Conservation (phyloP, 768 basidiomycete genomes). For the Collybiopsis confluens region DNA sequence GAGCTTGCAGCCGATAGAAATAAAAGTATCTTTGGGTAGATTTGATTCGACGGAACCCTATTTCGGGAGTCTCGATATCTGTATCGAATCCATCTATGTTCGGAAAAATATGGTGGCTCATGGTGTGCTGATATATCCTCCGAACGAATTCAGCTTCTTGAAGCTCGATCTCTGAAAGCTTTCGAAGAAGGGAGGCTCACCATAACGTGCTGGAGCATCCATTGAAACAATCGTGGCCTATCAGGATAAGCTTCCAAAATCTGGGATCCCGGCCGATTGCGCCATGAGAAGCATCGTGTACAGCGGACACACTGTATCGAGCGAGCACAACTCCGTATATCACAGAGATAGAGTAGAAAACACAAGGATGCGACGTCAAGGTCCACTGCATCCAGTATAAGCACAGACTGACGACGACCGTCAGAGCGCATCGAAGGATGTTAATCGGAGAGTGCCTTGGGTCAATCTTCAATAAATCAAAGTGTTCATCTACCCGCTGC, state of each 20-base stretch:
- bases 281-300: constrained; percentile 2
- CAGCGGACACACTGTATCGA: background rate
- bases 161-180: background rate
- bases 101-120: constrained; percentile 4
- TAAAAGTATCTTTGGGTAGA: background rate
- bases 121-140: background rate
- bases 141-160: background rate
- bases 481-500: background rate
- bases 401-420: background rate
- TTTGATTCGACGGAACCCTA: constrained; percentile 2
- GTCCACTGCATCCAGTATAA: background rate
- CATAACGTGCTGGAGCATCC: background rate
- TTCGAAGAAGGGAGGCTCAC: background rate
- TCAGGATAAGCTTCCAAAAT: background rate
- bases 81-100: constrained; percentile 1
- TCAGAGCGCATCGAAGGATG: background rate
- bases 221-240: constrained; percentile 1
- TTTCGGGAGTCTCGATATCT: constrained; percentile 1
- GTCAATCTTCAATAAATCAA: background rate
- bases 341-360: too few relatives aligned
- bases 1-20: background rate
- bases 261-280: background rate
- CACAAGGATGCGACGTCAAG: background rate
- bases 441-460: background rate
- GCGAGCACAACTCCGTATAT: background rate